Evolutionary conservation across 169 alveolate genomes (phyloP), one percentile per base, ranked within the genome.

Genomic region (Plasmodium relictum): DNA sequence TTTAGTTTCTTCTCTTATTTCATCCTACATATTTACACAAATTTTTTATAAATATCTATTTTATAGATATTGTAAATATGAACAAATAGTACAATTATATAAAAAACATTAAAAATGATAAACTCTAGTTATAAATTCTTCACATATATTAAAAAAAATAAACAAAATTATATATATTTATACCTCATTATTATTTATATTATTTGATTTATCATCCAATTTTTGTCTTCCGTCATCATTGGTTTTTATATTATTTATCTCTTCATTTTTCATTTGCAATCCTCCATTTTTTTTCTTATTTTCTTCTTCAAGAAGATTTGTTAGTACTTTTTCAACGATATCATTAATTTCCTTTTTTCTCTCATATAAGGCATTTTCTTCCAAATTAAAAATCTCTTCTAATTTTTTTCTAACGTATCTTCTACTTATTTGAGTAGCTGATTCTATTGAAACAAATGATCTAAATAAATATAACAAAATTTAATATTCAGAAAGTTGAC

Each of bases 271-370:
- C 16, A 44, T 42, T 10, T 24, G n/a, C 45, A 66, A 54, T 12
- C 68, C 73, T 44, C 37, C 68, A 44, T 69, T 66, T 68, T 69
- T 66, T 68, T 68, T 54, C 31, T 58, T 80, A 10, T 80, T 52
- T 54, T 80, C 83, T 72, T 80, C 90, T 52, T 80, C 85, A 42
- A 80, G 72, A 44, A 86, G 83, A 39, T 59, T 72, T 72, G 63
- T 86, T 50, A 86, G 37, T 44, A 86, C 74, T n/a, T 72, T 71
- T 24, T 63, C 50, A 48, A 86, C 65, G 18, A 86, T 70, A n/a
- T 86, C 92, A 62, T 86, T 86, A 59, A 86, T 86, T 73, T 86
- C 92, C 37, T 86, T 70, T 71, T 86, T 86, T 63, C 92, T 69
- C 52, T 86, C 87, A 41, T 70, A 50, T 73, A 86, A 50, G 20